Evolutionary conservation across 106 monocot species (phyloP).

Genomic region (Apostasia ramifera): DNA sequence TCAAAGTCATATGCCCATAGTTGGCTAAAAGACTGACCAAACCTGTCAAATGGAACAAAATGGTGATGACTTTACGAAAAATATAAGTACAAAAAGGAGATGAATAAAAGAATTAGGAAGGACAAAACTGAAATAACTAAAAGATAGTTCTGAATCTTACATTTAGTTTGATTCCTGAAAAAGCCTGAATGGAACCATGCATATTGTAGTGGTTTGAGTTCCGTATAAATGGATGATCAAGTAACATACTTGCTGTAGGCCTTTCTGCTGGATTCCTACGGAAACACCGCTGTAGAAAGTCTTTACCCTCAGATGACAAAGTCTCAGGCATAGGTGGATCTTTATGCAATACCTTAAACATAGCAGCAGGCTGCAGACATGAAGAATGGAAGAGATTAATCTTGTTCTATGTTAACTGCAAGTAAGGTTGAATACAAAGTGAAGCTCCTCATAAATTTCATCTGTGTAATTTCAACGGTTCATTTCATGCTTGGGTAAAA

Average conservation of each 20-base stretch:
- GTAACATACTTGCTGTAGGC: conserved; percentile 60
- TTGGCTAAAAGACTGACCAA: too few species aligned
- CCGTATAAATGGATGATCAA: conserved; percentile 73
- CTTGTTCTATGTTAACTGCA: too few species aligned
- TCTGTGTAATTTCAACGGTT: too few species aligned
- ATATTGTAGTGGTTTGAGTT: conserved; percentile 41
- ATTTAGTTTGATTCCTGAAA: conserved; percentile 39
- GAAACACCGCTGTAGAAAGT: conserved; percentile 73
- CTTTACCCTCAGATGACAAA: conserved; percentile 81
- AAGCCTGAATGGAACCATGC: conserved; percentile 44
- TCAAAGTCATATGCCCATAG: too few species aligned
- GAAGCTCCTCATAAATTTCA: too few species aligned
- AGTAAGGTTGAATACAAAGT: too few species aligned
- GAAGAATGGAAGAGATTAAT: not conserved
- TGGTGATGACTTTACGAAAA: too few species aligned
- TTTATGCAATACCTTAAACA: conserved; percentile 88
- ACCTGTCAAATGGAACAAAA: not conserved
- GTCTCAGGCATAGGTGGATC: conserved; percentile 75
- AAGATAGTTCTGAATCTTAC: conserved; percentile 12
- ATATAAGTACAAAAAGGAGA: not conserved
- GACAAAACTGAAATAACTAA: not conserved
- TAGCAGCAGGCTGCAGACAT: conserved; percentile 67
- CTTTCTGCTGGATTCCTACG: conserved; percentile 80
- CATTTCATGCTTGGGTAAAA: too few species aligned
- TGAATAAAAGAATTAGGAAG: not conserved